Percentiles rank a stretch among this genome's conserved stretches.
Conservation (phyloP, 257 asterid genomes). For the Leonotis leonurus region DNA sequence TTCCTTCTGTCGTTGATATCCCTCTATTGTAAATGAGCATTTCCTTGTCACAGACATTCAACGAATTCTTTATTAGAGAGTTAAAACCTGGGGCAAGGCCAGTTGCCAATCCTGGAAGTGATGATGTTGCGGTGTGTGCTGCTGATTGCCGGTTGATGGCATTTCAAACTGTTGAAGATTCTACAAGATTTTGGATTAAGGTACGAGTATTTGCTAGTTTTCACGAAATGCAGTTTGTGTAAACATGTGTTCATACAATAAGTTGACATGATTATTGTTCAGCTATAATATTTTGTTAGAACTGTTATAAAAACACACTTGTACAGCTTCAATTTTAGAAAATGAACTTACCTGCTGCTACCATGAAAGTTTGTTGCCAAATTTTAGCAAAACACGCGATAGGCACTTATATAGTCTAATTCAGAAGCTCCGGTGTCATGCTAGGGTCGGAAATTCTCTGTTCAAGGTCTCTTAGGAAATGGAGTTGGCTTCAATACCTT, state of each 20-base stretch:
- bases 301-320: background rate
- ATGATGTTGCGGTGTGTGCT: constrained; percentile 77
- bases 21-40: background rate
- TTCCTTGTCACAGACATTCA: constrained; percentile 69
- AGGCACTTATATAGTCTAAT: constrained; percentile 11
- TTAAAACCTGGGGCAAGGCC: constrained; percentile 77
- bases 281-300: background rate
- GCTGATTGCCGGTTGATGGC: constrained; percentile 95
- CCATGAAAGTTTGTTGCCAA: background rate
- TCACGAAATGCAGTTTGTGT: constrained; percentile 7
- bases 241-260: background rate
- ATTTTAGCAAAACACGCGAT: background rate
- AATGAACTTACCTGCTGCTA: background rate
- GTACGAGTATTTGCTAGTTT: constrained; percentile 31
- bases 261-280: background rate
- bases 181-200: constrained; percentile 91
- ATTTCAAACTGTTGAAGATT: constrained; percentile 54
- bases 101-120: constrained; percentile 46
- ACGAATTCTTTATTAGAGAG: constrained; percentile 86
- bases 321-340: background rate
- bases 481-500: constrained; percentile 57
- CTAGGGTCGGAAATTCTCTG: constrained; percentile 88
- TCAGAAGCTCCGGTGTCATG: constrained; percentile 4
- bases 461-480: constrained; percentile 83
- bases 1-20: background rate